Evolutionary conservation across 148 eudicot species (phyloP), one percentile per base, ranked within the genome.

Genomic region (Pouteria glomerata): DNA sequence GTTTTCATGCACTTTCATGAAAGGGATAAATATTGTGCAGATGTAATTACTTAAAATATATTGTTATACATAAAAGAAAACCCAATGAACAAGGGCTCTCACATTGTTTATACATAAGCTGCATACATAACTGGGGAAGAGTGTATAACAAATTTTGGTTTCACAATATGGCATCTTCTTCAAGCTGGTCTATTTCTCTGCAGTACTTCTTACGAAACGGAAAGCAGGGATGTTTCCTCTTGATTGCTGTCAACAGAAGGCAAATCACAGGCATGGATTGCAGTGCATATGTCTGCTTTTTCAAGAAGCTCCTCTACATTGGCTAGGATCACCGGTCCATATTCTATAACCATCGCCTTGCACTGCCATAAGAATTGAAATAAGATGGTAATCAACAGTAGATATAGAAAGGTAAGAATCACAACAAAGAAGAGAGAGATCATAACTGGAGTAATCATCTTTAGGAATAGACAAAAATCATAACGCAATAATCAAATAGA

Each of bases 301-400:
- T 92, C 90, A 33, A 95, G 80, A 56, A 86, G 85, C 59, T 87
- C 80, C 76, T 82, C 86, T 1, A 90, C 87, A 56, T 84, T 80
- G 23, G 74, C 52, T 0, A 95, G 81, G 70, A 95, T 68, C 63
- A 88, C 4, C 0, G 99, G 99, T 18, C 87, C 88, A 30, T 80
- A 95, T 65, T 95, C 93, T 60, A 92, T 86, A 12, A 95, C 94
- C 76, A 92, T 29, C 18, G 59, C 69, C 82, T 95, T 92, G 48
- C 99, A 95, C 99, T 95, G 93, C 50, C 55, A 57, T 56, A 77
- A 63, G 30, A 63, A 68, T 45, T 50, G 26, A 45, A 39, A 45
- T 29, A 19, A 21, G 15, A 37, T 21, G 21, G 59, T 13, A 29
- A 50, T 24, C 0, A 16, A 66, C 18, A 30, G 45, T 52, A 56